These are phyloP conservation scores for Kregervanrija fluxuum DNA, from an alignment of 805 yeast species.

Conservation along the genomic window DNA sequence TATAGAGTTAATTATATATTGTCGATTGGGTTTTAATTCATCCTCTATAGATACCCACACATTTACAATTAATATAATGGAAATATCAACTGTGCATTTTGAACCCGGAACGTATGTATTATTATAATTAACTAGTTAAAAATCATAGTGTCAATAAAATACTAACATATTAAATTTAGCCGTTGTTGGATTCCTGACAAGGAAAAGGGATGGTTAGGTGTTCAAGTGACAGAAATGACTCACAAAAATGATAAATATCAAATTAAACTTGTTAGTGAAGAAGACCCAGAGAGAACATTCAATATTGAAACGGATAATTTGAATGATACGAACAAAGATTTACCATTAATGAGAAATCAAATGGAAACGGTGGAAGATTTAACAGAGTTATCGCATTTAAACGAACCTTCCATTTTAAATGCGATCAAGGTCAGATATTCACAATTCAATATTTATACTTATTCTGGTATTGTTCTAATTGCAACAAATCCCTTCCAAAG, in stretches of 20 bases:
- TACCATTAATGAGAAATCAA: constrained; percentile 85
- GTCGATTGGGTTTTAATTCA: no score
- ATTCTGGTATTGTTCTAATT: constrained; percentile 92
- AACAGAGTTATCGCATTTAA: constrained; percentile 83
- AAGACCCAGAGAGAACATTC: constrained; percentile 34
- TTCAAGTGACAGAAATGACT: constrained; percentile 42
- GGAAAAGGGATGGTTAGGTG: constrained; percentile 68
- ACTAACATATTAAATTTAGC: constrained; percentile 23
- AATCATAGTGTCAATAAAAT: not conserved
- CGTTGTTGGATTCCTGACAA: constrained; percentile 82
- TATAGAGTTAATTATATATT: no score
- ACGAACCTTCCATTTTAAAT: constrained; percentile 93
- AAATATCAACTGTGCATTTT: constrained; percentile 10
- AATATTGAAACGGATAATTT: constrained; percentile 41
- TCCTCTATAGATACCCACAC: no score
- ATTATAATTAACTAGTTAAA: not conserved
- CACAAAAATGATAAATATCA: constrained; percentile 37
- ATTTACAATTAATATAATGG: no score
- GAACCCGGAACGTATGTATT: constrained; percentile 49
- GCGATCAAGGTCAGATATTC: constrained; percentile 87
- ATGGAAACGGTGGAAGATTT: constrained; percentile 92
- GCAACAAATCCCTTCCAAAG: constrained; percentile 95
- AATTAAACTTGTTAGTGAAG: constrained; percentile 48
- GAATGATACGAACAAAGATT: constrained; percentile 45
- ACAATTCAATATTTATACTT: constrained; percentile 87